Percentiles rank a stretch among this genome's conserved stretches.
phyloP scores from a whole-genome alignment of 148 eudicot species.

The Fagopyrum esculentum region DNA sequence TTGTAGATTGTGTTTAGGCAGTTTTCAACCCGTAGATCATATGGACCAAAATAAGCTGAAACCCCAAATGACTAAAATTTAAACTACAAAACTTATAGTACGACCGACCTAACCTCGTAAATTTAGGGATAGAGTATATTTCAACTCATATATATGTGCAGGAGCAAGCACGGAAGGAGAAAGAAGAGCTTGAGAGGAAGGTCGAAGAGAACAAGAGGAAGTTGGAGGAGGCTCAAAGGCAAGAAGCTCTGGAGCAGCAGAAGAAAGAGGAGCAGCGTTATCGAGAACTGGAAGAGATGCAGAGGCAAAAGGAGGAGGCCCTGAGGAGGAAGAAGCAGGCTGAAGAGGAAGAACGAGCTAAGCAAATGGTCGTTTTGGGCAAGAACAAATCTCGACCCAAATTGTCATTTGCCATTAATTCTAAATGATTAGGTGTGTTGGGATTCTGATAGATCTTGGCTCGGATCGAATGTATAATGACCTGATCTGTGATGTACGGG shows the following conservation, averaged over 20 bases:
- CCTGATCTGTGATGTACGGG: not conserved
- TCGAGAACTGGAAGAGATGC: conserved; percentile 76
- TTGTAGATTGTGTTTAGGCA: too few relatives aligned
- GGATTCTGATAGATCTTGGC: not conserved
- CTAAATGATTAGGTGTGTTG: conserved; percentile 35
- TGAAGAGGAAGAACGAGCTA: conserved; percentile 79
- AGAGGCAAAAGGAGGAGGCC: conserved; percentile 83
- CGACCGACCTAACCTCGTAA: too few relatives aligned
- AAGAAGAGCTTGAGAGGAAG: conserved; percentile 73
- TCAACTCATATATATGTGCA: conserved; percentile 14
- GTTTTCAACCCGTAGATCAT: too few relatives aligned
- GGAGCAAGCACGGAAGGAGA: conserved; percentile 76
- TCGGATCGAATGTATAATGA: not conserved
- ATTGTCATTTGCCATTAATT: conserved; percentile 68
- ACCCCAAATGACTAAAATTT: too few relatives aligned
- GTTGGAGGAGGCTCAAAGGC: conserved; percentile 75
- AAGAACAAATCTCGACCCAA: conserved; percentile 89
- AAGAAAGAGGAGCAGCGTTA: conserved; percentile 81
- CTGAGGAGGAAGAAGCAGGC: conserved; percentile 73
- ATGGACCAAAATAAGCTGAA: too few relatives aligned
- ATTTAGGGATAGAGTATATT: too few relatives aligned
- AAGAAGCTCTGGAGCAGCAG: conserved; percentile 79
- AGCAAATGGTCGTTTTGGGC: conserved; percentile 71
- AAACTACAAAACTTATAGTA: too few relatives aligned
- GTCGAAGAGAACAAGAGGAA: conserved; percentile 69